Evolutionary conservation across 108 stramenopile genomes (phyloP).

Genomic region (Schizochytrium sp.): DNA sequence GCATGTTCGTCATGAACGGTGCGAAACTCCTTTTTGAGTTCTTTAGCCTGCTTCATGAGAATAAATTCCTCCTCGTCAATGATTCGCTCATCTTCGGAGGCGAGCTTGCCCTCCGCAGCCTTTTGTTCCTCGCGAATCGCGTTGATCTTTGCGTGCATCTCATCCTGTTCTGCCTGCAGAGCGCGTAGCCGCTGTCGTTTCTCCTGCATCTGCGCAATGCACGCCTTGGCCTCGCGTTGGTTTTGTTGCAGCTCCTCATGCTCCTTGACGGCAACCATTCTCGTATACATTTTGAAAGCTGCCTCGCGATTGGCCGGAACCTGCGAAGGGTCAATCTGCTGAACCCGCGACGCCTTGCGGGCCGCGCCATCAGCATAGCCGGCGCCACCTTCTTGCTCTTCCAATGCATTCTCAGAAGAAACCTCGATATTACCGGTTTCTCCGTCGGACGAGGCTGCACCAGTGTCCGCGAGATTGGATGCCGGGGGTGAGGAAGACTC

Average conservation of each 20-base stretch:
- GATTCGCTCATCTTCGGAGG: slow-evolving; percentile 19
- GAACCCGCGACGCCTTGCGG: neutral
- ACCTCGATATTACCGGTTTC: neutral
- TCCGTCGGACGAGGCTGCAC: too few relatives aligned
- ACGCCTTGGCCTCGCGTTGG: slow-evolving; percentile 14
- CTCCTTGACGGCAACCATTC: neutral
- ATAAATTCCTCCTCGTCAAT: slow-evolving; percentile 39
- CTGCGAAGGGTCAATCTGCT: neutral
- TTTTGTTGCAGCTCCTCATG: neutral
- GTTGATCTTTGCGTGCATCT: neutral
- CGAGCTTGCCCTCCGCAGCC: neutral
- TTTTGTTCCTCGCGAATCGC: slow-evolving; percentile 7
- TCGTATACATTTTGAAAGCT: slow-evolving; percentile 26
- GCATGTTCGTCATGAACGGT: neutral
- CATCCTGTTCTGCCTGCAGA: slow-evolving; percentile 12
- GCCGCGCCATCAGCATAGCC: neutral
- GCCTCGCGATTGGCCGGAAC: neutral
- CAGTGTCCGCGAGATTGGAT: neutral
- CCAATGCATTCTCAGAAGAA: neutral
- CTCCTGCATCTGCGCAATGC: neutral
- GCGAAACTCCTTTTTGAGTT: slow-evolving; percentile 27
- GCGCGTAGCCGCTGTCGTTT: neutral
- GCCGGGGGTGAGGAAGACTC: neutral
- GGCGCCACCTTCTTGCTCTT: neutral
- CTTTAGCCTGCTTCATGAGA: slow-evolving; percentile 24